These are phyloP conservation scores for Pseudogymnoascus sp. DNA, from an alignment of 2,329 filamentous ascomycete genomes.

Conservation along the genomic window DNA sequence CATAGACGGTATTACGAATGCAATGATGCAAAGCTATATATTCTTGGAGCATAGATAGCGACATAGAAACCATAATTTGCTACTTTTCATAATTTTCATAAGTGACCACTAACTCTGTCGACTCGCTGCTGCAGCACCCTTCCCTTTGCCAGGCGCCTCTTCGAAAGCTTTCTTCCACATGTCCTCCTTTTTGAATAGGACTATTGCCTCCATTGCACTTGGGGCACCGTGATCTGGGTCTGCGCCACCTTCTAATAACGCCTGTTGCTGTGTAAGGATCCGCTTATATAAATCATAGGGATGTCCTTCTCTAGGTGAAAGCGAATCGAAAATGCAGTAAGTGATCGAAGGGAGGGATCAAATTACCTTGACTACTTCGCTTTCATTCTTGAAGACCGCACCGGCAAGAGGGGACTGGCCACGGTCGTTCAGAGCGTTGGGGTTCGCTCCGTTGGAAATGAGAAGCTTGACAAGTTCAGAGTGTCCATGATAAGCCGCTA, in stretches of 20 bases:
- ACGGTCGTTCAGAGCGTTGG: slow-evolving; percentile 59
- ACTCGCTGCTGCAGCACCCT: slow-evolving; percentile 24
- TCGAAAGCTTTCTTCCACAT: slow-evolving; percentile 44
- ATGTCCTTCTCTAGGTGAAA: not conserved
- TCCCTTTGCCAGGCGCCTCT: slow-evolving; percentile 40
- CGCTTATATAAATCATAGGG: slow-evolving; percentile 13
- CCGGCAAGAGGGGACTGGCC: slow-evolving; percentile 64
- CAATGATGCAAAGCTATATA: slow-evolving; percentile 6
- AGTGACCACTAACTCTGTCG: not conserved
- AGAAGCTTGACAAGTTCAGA: slow-evolving; percentile 52
- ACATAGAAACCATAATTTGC: not conserved
- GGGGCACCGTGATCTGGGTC: slow-evolving; percentile 47
- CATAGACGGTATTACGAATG: slow-evolving; percentile 8
- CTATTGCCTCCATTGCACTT: slow-evolving; percentile 41
- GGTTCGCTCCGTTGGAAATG: slow-evolving; percentile 54
- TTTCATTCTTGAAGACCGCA: slow-evolving; percentile 65
- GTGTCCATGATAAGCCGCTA: slow-evolving; percentile 63
- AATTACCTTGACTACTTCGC: slow-evolving; percentile 50
- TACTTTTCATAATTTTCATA: not conserved
- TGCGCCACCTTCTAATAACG: slow-evolving; percentile 43
- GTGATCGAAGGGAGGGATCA: not conserved
- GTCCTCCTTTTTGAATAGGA: slow-evolving; percentile 46
- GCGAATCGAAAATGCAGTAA: not conserved
- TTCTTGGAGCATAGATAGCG: not conserved
- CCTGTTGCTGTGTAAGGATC: slow-evolving; percentile 15